A percentile compares a stretch with the other conserved stretches of the same genome.
Evolutionary conservation across 2,329 filamentous ascomycete species (phyloP).

Genomic region (Colletotrichum abscissum): DNA sequence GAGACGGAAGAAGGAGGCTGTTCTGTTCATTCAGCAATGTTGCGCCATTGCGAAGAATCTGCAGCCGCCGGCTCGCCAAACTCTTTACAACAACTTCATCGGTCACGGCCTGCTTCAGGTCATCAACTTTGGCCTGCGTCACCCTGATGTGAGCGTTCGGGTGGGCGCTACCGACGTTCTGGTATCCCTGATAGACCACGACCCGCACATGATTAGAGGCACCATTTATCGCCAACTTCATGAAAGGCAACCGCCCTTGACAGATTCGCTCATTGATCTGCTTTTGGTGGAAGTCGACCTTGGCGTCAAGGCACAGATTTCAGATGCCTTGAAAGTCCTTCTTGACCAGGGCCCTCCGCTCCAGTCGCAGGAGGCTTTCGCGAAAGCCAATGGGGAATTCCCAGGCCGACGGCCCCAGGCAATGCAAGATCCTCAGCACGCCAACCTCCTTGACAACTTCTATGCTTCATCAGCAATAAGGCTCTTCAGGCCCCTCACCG

Average conservation of each 20-base stretch:
- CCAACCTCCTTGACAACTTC: conserved; percentile 86
- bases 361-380: conserved; percentile 67
- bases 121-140: conserved; percentile 90
- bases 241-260: conserved; percentile 86
- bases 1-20: conserved; percentile 89
- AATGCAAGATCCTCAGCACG: conserved; percentile 77
- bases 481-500: conserved; percentile 87
- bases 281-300: conserved; percentile 91
- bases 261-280: conserved; percentile 92
- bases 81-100: conserved; percentile 91
- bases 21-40: conserved; percentile 96
- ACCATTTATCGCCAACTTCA: conserved; percentile 93
- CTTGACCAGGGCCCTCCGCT: conserved; percentile 75
- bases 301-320: conserved; percentile 94
- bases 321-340: conserved; percentile 93
- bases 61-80: conserved; percentile 83
- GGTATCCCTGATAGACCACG: conserved; percentile 94
- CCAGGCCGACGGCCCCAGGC: conserved; percentile 67
- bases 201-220: conserved; percentile 91
- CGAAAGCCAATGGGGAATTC: conserved; percentile 76
- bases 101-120: conserved; percentile 87
- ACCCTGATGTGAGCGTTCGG: conserved; percentile 84
- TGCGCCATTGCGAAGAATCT: conserved; percentile 94
- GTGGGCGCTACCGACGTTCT: conserved; percentile 95
- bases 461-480: conserved; percentile 88